Percentiles rank a stretch among this genome's conserved stretches.
phyloP scores from a whole-genome alignment of 495 filamentous ascomycete species.

The Xylaria telfairii region DNA sequence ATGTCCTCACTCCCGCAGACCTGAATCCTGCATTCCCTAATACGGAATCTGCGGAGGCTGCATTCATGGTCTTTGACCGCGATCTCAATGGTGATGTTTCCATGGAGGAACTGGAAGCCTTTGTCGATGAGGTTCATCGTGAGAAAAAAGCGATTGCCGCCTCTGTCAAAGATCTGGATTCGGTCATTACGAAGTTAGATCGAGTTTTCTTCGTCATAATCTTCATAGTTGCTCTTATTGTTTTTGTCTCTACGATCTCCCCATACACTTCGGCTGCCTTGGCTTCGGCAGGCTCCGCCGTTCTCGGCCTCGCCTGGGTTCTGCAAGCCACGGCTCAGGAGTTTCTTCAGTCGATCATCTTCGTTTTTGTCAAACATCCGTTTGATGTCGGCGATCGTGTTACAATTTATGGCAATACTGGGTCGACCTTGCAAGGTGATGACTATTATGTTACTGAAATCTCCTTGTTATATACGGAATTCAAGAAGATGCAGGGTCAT shows the following conservation, averaged over 20 bases:
- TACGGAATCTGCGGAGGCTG: constrained; percentile 86
- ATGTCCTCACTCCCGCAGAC: constrained; percentile 78
- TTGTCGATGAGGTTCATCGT: constrained; percentile 91
- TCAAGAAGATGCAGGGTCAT: constrained; percentile 98
- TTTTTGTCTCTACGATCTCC: constrained; percentile 88
- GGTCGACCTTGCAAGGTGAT: constrained; percentile 75
- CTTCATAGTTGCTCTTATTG: constrained; percentile 74
- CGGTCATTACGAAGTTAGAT: constrained; percentile 91
- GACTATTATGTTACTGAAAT: constrained; percentile 97
- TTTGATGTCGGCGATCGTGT: constrained; percentile 97
- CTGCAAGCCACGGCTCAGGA: constrained; percentile 93
- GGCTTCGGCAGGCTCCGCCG: constrained; percentile 82
- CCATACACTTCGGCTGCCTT: constrained; percentile 83
- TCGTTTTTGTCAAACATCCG: constrained; percentile 97
- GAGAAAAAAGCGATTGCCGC: constrained; percentile 96
- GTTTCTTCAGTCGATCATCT: constrained; percentile 87
- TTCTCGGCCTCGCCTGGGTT: constrained; percentile 90
- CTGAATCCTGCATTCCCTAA: constrained; percentile 81
- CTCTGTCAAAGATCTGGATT: constrained; percentile 92
- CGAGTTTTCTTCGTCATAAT: constrained; percentile 88
- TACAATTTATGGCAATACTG: constrained; percentile 88
- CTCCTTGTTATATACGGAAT: constrained; percentile 92
- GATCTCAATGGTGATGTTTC: constrained; percentile 97
- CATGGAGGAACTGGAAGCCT: constrained; percentile 92
- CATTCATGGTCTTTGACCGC: constrained; percentile 93